Base-by-base conservation (phyloP, 1,284 basidiomycete genomes). In the Irpex sp. region DNA sequence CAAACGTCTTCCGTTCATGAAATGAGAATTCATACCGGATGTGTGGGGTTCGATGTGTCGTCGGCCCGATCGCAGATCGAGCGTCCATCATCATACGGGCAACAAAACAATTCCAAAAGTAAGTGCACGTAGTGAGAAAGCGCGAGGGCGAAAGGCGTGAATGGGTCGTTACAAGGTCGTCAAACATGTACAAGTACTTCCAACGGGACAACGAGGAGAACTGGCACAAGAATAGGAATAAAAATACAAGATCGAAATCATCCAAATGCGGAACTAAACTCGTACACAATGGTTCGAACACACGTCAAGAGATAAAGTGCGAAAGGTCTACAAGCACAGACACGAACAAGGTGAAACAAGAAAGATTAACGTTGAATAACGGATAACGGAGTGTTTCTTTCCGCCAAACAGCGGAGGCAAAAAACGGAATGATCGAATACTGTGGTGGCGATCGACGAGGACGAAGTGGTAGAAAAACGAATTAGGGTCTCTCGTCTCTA, bases 401-500 rank as follows among this genome's bases (percentile, higher is more conserved):
- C 44, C 44, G 44, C 11, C 17, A 7, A 4, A 47, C 8, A 47
- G 44, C 49, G 21, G 49, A 52, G 17, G 19, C 8, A 52, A 17
- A 51, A 17, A 26, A 9, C 49, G 49, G 21, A 52, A 52, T 9
- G n/a, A 47, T n/a, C n/a, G n/a, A 47, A 52, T 52, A 9, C 2
- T 47, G 49, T 17, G 19, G 19, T 26, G 49, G 17, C 4, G n/a
- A 52, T 52, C 17, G 49, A 17, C 49, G 49, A 52, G 17, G 17
- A 19, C 17, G 21, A 52, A 19, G 31, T 26, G n/a, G 13, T 13
- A 13, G 49, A 52, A 52, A 9, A 52, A 17, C 21, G 17, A 52
- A 52, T 13, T 17, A 52, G 61, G 62, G 34, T 61, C 62, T 55
- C 47, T 66, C 65, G 61, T 63, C 60, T 64, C 62, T 56, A 62